These are phyloP conservation scores for Gymnopilus dilepis DNA, from an alignment of 768 basidiomycete genomes.

Conservation along the genomic window DNA sequence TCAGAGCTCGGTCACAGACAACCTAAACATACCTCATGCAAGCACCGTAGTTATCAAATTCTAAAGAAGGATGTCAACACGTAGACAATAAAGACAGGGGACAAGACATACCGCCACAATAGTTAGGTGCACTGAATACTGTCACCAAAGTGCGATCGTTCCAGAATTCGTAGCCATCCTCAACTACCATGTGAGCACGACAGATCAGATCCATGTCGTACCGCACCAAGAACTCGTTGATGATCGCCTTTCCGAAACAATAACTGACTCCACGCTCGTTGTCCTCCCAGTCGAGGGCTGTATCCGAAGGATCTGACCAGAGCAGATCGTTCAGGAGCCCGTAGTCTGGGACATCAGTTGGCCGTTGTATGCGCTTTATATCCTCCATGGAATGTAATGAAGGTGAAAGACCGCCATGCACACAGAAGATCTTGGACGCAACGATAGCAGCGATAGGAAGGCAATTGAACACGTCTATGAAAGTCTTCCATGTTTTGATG, in stretches of 20 bases:
- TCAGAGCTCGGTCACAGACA: constrained; percentile 13
- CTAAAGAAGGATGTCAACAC: constrained; percentile 42
- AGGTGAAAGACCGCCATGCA: constrained; percentile 94
- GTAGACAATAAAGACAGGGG: constrained; percentile 12
- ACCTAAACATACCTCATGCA: constrained; percentile 80
- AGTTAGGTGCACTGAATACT: constrained; percentile 98
- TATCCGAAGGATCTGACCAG: constrained; percentile 99
- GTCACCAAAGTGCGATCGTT: constrained; percentile 98
- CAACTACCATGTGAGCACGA: constrained; percentile 99
- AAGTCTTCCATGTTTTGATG: constrained; percentile 99
- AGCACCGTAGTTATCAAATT: constrained; percentile 95
- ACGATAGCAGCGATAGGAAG: constrained; percentile 98
- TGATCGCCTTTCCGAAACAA: constrained; percentile 97
- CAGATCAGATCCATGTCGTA: constrained; percentile 99
- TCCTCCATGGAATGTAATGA: constrained; percentile 97
- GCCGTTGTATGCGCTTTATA: constrained; percentile 96
- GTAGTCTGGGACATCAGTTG: constrained; percentile 98
- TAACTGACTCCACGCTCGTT: constrained; percentile 99
- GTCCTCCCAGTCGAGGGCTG: constrained; percentile 98
- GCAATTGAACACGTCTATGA: constrained; percentile 99
- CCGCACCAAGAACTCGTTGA: constrained; percentile 92
- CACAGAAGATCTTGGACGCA: constrained; percentile 99
- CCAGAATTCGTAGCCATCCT: constrained; percentile 99
- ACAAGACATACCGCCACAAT: constrained; percentile 84
- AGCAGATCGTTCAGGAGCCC: constrained; percentile 95